phyloP scores from a whole-genome alignment of 176 grass and related monocot species.

The Zizania latifolia region DNA sequence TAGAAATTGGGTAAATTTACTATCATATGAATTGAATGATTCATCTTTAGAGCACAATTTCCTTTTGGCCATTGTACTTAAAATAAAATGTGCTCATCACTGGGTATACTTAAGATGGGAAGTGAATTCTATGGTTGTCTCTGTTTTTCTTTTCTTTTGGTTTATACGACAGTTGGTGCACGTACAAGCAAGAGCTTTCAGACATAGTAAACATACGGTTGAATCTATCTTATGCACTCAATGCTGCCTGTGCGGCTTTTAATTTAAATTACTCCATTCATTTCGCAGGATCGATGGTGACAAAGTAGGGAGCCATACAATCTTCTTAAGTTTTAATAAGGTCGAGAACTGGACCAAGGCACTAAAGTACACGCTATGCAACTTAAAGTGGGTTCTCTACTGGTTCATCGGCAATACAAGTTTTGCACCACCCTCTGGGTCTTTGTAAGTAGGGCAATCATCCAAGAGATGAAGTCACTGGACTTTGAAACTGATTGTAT shows the following conservation, averaged over 20 bases:
- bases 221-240: neutral
- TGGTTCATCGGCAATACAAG: constrained; percentile 92
- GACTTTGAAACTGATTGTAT: neutral
- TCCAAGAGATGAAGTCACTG: constrained; percentile 5
- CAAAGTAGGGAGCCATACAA: constrained; percentile 87
- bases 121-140: neutral
- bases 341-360: constrained; percentile 88
- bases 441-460: constrained; percentile 20
- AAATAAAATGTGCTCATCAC: neutral
- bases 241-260: neutral
- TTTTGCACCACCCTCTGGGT: constrained; percentile 49
- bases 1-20: neutral
- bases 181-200: neutral
- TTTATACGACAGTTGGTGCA: neutral
- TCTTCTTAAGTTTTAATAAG: constrained; percentile 93
- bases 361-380: constrained; percentile 87
- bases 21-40: neutral
- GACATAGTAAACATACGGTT: neutral
- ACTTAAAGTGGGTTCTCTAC: constrained; percentile 94
- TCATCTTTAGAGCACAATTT: neutral
- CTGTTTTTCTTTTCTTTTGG: neutral
- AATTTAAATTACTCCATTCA: neutral
- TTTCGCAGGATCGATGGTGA: constrained; percentile 90
- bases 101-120: neutral
- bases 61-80: neutral